These are phyloP conservation scores for Dactylonectria macrodidyma DNA, from an alignment of 2,329 filamentous ascomycete genomes.

Conservation along the genomic window DNA sequence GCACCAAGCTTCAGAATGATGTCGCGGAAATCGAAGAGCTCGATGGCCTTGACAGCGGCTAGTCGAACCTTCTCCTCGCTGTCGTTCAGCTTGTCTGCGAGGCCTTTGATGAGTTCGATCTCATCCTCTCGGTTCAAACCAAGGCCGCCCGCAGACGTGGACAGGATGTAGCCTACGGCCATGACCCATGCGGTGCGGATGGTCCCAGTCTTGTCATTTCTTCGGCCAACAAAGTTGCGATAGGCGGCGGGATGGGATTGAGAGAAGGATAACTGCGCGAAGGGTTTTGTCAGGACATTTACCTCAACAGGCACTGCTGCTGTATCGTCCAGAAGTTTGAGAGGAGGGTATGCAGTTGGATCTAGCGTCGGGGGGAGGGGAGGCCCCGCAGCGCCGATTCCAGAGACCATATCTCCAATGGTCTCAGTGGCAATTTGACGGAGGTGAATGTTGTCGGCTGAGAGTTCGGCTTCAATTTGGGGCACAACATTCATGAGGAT, in stretches of 20 bases:
- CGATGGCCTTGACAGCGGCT: conserved; percentile 88
- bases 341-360: conserved; percentile 86
- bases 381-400: conserved; percentile 91
- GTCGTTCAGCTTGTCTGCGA: conserved; percentile 88
- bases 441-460: conserved; percentile 89
- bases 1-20: conserved; percentile 86
- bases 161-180: conserved; percentile 85
- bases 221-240: conserved; percentile 86
- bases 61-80: conserved; percentile 92
- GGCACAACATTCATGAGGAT: conserved; percentile 95
- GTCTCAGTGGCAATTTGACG: conserved; percentile 93
- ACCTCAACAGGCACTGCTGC: conserved; percentile 61
- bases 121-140: conserved; percentile 90
- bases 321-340: conserved; percentile 72
- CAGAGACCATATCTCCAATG: conserved; percentile 93
- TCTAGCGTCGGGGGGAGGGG: conserved; percentile 81
- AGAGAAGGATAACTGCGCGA: conserved; percentile 90
- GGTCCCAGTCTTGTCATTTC: conserved; percentile 86
- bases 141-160: conserved; percentile 92
- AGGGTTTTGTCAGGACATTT: conserved; percentile 83
- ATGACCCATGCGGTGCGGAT: conserved; percentile 92
- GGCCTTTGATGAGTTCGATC: conserved; percentile 77
- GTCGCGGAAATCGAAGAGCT: conserved; percentile 84
- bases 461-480: conserved; percentile 92
- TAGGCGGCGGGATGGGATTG: conserved; percentile 86